phyloP scores from a whole-genome alignment of 495 filamentous ascomycete species.

The Rhizodiscina lignyota region DNA sequence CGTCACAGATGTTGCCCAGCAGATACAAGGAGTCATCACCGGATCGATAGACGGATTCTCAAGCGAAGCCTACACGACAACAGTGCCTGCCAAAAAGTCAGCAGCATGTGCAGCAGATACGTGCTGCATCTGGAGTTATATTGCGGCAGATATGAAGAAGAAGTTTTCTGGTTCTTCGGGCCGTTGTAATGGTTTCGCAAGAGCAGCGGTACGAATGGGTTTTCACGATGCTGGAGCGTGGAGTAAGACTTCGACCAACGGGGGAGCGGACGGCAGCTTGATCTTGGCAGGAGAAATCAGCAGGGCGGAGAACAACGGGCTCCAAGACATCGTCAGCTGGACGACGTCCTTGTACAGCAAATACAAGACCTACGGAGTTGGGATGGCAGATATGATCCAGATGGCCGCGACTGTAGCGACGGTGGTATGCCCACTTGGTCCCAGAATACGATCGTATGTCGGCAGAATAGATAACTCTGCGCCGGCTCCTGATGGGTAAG shows the following conservation, averaged over 20 bases:
- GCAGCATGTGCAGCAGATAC: slow-evolving; percentile 11
- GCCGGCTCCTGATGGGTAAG: slow-evolving; percentile 13
- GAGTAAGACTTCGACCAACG: slow-evolving; percentile 7
- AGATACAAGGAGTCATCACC: not conserved
- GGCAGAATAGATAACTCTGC: slow-evolving; percentile 21
- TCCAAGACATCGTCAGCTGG: slow-evolving; percentile 4
- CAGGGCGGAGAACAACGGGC: slow-evolving; percentile 10
- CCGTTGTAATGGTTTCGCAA: slow-evolving; percentile 13
- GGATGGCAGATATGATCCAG: slow-evolving; percentile 17
- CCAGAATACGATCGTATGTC: slow-evolving; percentile 19
- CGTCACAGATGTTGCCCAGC: not conserved
- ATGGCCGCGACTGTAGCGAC: slow-evolving; percentile 14
- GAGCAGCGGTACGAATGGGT: slow-evolving; percentile 13
- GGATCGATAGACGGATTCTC: not conserved
- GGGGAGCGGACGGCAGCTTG: slow-evolving; percentile 16
- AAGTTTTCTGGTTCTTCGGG: slow-evolving; percentile 13
- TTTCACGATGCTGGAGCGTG: slow-evolving; percentile 19
- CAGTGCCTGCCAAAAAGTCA: slow-evolving; percentile 5
- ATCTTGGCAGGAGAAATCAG: slow-evolving; percentile 11
- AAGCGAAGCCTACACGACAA: not conserved
- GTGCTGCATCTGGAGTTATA: slow-evolving; percentile 15
- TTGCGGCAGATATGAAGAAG: slow-evolving; percentile 12
- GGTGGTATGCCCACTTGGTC: slow-evolving; percentile 12
- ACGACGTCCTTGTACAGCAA: slow-evolving; percentile 12
- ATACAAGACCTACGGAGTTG: slow-evolving; percentile 10